These are phyloP conservation scores for Globisporangium lucens DNA, from an alignment of 352 stramenopile species.

Conservation along the genomic window DNA sequence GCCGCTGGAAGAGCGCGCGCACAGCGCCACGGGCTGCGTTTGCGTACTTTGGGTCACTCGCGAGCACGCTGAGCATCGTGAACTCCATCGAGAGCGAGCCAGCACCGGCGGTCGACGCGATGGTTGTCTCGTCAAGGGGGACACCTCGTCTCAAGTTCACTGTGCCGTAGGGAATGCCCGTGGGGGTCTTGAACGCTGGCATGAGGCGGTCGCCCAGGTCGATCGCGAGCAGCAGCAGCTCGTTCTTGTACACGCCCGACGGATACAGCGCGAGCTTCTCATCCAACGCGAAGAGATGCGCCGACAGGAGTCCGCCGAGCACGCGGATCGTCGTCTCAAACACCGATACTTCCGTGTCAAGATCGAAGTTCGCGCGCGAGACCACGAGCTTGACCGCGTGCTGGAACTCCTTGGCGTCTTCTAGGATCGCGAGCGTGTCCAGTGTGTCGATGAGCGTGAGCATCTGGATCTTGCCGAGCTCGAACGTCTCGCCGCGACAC, in stretches of 20 bases:
- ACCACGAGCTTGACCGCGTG: constrained; percentile 65
- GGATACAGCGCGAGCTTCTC: constrained; percentile 46
- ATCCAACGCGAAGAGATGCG: constrained; percentile 82
- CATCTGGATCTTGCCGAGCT: constrained; percentile 78
- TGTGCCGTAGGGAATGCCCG: constrained; percentile 96
- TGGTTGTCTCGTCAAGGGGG: constrained; percentile 90
- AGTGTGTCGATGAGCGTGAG: constrained; percentile 91
- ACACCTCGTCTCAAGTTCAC: constrained; percentile 93
- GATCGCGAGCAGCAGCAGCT: constrained; percentile 90
- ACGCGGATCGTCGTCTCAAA: constrained; percentile 94
- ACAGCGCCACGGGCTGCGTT: constrained; percentile 59
- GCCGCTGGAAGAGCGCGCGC: constrained; percentile 70
- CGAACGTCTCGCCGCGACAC: constrained; percentile 66
- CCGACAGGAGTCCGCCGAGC: constrained; percentile 88
- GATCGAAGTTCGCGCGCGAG: constrained; percentile 62
- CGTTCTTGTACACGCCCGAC: constrained; percentile 85
- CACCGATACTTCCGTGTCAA: constrained; percentile 89
- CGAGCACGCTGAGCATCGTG: constrained; percentile 91
- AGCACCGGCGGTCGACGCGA: constrained; percentile 94
- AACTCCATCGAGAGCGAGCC: constrained; percentile 97
- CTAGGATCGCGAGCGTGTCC: constrained; percentile 87
- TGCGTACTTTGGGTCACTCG: constrained; percentile 64
- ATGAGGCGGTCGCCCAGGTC: constrained; percentile 96
- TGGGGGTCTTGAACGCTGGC: constrained; percentile 95
- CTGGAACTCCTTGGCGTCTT: constrained; percentile 73